Base-by-base conservation (phyloP, 768 basidiomycete species). In the Podaxis rugospora region DNA sequence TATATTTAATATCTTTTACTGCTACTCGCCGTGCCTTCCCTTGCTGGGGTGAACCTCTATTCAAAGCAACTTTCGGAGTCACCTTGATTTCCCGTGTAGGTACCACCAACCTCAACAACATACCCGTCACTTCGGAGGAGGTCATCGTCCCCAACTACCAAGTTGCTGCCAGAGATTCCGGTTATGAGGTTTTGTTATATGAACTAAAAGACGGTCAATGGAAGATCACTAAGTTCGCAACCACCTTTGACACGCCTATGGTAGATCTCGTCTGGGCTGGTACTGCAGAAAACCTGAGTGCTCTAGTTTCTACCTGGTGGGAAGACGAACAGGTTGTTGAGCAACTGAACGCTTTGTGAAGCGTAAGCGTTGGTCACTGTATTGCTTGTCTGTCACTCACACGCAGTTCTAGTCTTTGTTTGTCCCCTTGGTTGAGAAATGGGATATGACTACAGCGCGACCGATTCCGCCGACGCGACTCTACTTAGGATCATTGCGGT, bases 1-100 rank as follows among this genome's bases (percentile, higher is more conserved):
- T 14, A 13, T 35, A 13, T 44, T 36, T 1, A 18, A 57, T 46
- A 46, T 37, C 42, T 49, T 40, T 37, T 40, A 95, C 92, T 42
- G 87, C 87, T 62, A 94, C 95, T 7, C 79, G 95, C 53, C 81
- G 84, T 46, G 85, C 89, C 4, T 91, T 93, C 71, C 92, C 91
- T 28, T 92, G 89, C 76, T 96, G 92, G 92, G 95, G 97, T 69
- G 95, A 97, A 69, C 96, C 95, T 14, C 79, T 85, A 40, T 78
- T 95, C 66, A 98, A 98, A 72, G 89, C 94, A 0, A 93, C 88
- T 2, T 92, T 89, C 70, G 68, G 81, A 0, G 76, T 94, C 62
- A 88, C 87, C 13, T 78, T 95, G 80, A 80, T 95, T 66, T 92
- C 92, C 14, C 85, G 87, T 62, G 78, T 75, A 7, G 83, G 85